phyloP scores from a whole-genome alignment of 495 filamentous ascomycete genomes.

The Tuber umbilicatum region DNA sequence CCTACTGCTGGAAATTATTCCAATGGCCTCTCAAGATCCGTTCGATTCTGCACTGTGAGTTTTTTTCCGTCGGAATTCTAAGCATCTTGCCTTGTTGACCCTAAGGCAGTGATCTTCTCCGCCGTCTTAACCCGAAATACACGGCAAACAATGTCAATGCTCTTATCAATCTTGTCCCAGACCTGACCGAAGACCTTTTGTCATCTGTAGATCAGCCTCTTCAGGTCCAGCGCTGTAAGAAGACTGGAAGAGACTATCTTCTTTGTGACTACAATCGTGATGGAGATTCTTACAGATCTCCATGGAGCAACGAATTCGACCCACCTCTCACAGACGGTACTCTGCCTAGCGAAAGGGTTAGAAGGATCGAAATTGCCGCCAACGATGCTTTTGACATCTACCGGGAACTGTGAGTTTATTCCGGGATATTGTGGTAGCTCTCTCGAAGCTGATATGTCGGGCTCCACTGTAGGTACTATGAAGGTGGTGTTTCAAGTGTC shows the following conservation, averaged over 20 bases:
- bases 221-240: slow-evolving; percentile 71
- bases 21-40: slow-evolving; percentile 52
- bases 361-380: slow-evolving; percentile 85
- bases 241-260: slow-evolving; percentile 89
- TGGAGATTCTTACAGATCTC: slow-evolving; percentile 91
- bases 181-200: slow-evolving; percentile 94
- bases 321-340: slow-evolving; percentile 66
- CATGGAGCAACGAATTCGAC: slow-evolving; percentile 98
- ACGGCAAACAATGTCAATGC: slow-evolving; percentile 75
- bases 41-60: slow-evolving; percentile 79
- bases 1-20: background rate
- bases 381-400: slow-evolving; percentile 98
- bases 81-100: slow-evolving; percentile 16
- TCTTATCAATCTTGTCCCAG: slow-evolving; percentile 77
- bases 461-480: slow-evolving; percentile 62
- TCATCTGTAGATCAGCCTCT: slow-evolving; percentile 95
- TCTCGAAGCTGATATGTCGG: slow-evolving; percentile 12
- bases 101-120: slow-evolving; percentile 79
- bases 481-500: slow-evolving; percentile 87
- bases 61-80: slow-evolving; percentile 17
- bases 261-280: slow-evolving; percentile 99
- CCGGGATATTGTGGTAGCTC: background rate
- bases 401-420: slow-evolving; percentile 61
- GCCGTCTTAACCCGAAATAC: slow-evolving; percentile 88
- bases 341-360: slow-evolving; percentile 74